Evolutionary conservation across 169 alveolate species (phyloP).

Genomic region (Cryptosporidium sp.): DNA sequence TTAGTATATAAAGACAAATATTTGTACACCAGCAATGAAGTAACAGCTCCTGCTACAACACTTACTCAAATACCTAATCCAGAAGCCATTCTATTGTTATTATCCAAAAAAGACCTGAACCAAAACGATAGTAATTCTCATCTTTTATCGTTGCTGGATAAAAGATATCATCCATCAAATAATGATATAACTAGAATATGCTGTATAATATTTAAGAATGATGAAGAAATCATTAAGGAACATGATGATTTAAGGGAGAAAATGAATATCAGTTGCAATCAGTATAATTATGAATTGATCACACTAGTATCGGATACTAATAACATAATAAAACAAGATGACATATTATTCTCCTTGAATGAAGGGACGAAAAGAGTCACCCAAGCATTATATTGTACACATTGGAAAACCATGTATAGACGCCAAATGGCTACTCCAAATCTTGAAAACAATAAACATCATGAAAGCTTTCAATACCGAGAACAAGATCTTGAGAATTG

Average conservation of each 20-base stretch:
- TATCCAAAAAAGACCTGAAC: not conserved
- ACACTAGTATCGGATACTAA: not conserved
- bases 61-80: not conserved
- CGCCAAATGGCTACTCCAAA: not conserved
- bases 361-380: slow-evolving; percentile 14
- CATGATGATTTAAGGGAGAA: not conserved
- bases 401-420: slow-evolving; percentile 21
- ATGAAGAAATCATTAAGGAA: not conserved
- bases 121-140: not conserved
- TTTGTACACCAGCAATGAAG: not conserved
- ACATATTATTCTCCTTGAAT: not conserved
- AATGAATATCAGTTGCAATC: not conserved
- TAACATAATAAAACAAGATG: not conserved
- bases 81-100: not conserved
- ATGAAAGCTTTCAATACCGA: not conserved
- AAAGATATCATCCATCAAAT: not conserved
- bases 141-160: not conserved
- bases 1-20: not conserved
- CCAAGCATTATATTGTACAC: slow-evolving; percentile 55
- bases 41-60: too few relatives aligned
- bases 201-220: not conserved
- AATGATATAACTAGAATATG: slow-evolving; percentile 39
- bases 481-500: not conserved
- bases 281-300: slow-evolving; percentile 18
- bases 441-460: not conserved